Percentiles rank a stretch among this genome's conserved stretches.
These are phyloP conservation scores for Neurospora sp. DNA, from an alignment of 495 filamentous ascomycete genomes.

Conservation along the genomic window DNA sequence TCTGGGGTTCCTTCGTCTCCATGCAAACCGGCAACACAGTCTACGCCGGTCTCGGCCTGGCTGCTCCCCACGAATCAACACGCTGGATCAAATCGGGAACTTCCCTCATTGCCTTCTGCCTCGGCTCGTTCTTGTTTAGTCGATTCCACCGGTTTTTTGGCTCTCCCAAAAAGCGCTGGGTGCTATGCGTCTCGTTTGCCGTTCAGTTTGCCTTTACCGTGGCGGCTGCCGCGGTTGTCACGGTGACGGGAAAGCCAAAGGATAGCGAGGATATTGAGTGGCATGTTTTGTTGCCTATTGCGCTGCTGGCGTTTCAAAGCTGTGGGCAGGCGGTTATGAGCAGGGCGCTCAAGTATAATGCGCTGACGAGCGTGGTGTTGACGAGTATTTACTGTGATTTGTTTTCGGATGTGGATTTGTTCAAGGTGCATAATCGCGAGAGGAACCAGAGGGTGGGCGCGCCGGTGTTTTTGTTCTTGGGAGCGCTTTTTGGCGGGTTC, in stretches of 20 bases:
- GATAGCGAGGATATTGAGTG: slow-evolving; percentile 39
- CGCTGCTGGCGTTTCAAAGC: slow-evolving; percentile 58
- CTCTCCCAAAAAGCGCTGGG: slow-evolving; percentile 46
- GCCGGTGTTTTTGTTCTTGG: slow-evolving; percentile 46
- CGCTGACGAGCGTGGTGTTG: slow-evolving; percentile 57
- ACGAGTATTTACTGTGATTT: slow-evolving; percentile 65
- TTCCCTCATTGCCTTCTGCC: slow-evolving; percentile 55
- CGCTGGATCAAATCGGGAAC: slow-evolving; percentile 57
- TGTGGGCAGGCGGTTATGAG: slow-evolving; percentile 61
- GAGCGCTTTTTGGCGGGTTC: slow-evolving; percentile 49
- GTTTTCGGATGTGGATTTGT: slow-evolving; percentile 50
- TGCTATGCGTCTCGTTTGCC: slow-evolving; percentile 50
- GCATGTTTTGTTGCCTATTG: slow-evolving; percentile 49
- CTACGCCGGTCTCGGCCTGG: slow-evolving; percentile 58
- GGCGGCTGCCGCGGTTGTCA: slow-evolving; percentile 50
- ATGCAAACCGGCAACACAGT: slow-evolving; percentile 79
- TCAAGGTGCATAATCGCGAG: slow-evolving; percentile 42
- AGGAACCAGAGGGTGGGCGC: slow-evolving; percentile 49
- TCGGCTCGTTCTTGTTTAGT: slow-evolving; percentile 55
- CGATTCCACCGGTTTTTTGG: slow-evolving; percentile 46
- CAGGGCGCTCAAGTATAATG: slow-evolving; percentile 49
- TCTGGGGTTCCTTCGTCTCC: slow-evolving; percentile 67
- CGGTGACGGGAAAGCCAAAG: slow-evolving; percentile 21
- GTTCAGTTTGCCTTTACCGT: slow-evolving; percentile 42
- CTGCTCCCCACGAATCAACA: slow-evolving; percentile 39